A percentile compares a stretch with the other conserved stretches of the same genome.
Conservation (phyloP, 345 rosid species). For the Hibiscus trionum region DNA sequence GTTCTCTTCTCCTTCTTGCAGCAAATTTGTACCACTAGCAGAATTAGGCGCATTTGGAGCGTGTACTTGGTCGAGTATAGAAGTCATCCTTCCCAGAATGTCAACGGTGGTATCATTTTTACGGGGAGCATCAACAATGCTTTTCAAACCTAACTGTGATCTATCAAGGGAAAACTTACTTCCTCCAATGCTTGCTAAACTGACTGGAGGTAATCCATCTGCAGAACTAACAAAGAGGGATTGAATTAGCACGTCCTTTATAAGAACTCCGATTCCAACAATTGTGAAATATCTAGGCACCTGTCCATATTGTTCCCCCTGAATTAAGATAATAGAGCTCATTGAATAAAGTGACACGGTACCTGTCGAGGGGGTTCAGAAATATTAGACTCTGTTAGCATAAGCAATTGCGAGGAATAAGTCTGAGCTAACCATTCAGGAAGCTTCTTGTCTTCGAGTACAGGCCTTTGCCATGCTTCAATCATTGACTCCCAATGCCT, state of each 20-base stretch:
- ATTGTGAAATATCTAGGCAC: constrained; percentile 23
- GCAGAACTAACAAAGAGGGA: constrained; percentile 6
- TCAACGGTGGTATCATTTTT: constrained; percentile 45
- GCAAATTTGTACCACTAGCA: constrained; percentile 84
- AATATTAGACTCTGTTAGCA: constrained; percentile 2
- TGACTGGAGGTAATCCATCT: constrained; percentile 77
- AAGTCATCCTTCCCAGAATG: constrained; percentile 70
- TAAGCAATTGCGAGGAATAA: constrained; percentile 5
- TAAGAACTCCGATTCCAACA: not conserved
- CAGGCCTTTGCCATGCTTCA: constrained; percentile 87
- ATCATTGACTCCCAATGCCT: constrained; percentile 70
- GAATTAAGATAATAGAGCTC: constrained; percentile 93
- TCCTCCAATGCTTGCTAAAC: constrained; percentile 49
- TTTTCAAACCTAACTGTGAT: constrained; percentile 33
- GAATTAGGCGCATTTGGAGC: constrained; percentile 58
- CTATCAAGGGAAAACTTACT: constrained; percentile 73
- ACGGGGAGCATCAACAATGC: constrained; percentile 17
- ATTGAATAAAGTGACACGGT: constrained; percentile 75
- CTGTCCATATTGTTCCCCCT: constrained; percentile 92
- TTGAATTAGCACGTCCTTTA: not conserved
- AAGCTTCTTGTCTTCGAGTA: constrained; percentile 83
- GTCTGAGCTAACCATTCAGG: constrained; percentile 64
- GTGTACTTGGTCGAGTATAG: constrained; percentile 51
- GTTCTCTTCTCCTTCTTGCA: constrained; percentile 86
- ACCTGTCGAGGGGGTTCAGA: constrained; percentile 39